Base-by-base conservation (phyloP, 73 alveolate species). In the Paramecium caudatum region DNA sequence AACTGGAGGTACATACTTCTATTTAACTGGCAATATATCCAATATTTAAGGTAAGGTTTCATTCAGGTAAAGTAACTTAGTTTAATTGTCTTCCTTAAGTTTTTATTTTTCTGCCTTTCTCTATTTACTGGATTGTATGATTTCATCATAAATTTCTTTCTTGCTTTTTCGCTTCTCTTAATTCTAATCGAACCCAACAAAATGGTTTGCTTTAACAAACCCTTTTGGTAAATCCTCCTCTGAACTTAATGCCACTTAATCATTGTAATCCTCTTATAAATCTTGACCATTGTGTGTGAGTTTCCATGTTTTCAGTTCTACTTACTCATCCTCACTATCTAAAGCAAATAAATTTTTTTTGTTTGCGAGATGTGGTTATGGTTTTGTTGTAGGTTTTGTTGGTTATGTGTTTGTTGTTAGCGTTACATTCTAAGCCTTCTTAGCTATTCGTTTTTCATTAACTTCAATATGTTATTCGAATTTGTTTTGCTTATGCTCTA, bases 81-180 rank as follows among this genome's bases (percentile, higher is more conserved):
- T 45, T 36, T 27, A 23, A 74, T 37, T 74, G 21, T 47, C 88
- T 13, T 74, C 88, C 21, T 74, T 74, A 21, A 15, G 19, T 41
- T 43, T 74, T 25, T 45, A 41, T 74, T 74, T 74, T 13, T 74
- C 88, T 34, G 39, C 62, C 19, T 74, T 74, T 74, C 65, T 17
- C 9, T 41, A 41, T 21, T 74, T 74, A 74, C 88, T 74, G 8
- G 36, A 39, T 45, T 36, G 15, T 2, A 41, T 74, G 2, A 74
- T 74, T 37, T 74, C 88, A 17, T 74, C 88, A 74, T 74, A 74
- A 10, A 74, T 74, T 74, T 74, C 88, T 43, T 74, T 74, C 27
- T 43, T 74, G 5, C 55, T 41, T 25, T 74, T 74, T 74, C 50
- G 16, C 8, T 65, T 65, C 19, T 65, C 83, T 65, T 65, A n/a